Percentiles rank a stretch among this genome's conserved stretches.
Conservation (phyloP, 441 rosid genomes). For the Gossypium trilobum region DNA sequence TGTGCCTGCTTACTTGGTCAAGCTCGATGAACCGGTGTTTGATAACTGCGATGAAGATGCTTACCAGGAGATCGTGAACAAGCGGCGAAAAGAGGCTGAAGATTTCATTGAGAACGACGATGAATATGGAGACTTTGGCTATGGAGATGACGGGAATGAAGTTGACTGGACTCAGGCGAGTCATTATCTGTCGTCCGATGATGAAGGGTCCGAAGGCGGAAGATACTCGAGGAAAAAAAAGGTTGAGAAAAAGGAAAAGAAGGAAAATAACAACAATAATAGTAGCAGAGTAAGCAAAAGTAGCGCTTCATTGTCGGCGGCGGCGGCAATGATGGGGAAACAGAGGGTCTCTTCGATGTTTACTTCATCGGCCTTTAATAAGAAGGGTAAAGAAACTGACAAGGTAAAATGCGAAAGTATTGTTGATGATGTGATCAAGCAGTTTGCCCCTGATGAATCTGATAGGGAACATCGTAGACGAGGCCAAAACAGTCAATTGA, state of each 20-base stretch:
- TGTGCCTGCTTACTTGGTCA: slow-evolving; percentile 51
- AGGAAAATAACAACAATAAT: slow-evolving; percentile 37
- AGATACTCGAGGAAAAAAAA: slow-evolving; percentile 22
- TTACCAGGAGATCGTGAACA: slow-evolving; percentile 59
- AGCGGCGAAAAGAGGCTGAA: slow-evolving; percentile 62
- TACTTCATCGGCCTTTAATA: slow-evolving; percentile 60
- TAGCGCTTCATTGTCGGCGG: slow-evolving; percentile 49
- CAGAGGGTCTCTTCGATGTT: slow-evolving; percentile 74
- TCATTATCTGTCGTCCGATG: slow-evolving; percentile 54
- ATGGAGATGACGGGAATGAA: slow-evolving; percentile 73
- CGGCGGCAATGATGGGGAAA: slow-evolving; percentile 76
- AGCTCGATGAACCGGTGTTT: slow-evolving; percentile 57
- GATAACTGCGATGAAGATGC: slow-evolving; percentile 75
- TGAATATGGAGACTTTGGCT: slow-evolving; percentile 69
- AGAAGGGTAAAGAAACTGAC: slow-evolving; percentile 50
- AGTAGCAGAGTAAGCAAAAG: slow-evolving; percentile 41
- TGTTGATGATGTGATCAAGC: slow-evolving; percentile 69
- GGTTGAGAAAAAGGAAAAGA: slow-evolving; percentile 35
- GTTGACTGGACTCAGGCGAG: slow-evolving; percentile 74
- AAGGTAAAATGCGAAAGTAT: slow-evolving; percentile 55
- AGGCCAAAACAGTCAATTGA: slow-evolving; percentile 22
- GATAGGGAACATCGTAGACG: slow-evolving; percentile 63
- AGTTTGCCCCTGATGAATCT: slow-evolving; percentile 64
- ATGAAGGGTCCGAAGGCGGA: slow-evolving; percentile 61
- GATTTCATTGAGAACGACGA: slow-evolving; percentile 72